Conservation (phyloP, 768 basidiomycete species). For the Suillus subluteus region DNA sequence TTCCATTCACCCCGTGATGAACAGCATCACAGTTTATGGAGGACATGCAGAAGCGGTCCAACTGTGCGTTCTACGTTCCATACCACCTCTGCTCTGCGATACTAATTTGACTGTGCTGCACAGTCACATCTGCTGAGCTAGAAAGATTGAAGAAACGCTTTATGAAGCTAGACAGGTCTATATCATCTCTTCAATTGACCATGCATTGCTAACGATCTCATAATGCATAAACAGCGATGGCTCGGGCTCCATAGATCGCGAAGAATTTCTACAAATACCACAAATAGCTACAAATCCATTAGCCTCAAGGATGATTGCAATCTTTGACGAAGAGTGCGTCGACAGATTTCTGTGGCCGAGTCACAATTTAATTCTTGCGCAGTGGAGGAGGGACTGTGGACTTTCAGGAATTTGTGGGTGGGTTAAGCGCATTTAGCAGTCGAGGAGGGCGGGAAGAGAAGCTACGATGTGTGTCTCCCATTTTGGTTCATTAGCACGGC, state of each 20-base stretch:
- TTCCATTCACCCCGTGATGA: conserved; percentile 14
- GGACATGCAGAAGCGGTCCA: conserved; percentile 96
- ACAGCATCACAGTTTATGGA: conserved; percentile 94
- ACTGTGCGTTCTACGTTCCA: conserved; percentile 69
- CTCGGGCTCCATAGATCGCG: conserved; percentile 96
- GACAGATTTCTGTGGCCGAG: conserved; percentile 13
- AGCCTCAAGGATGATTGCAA: conserved; percentile 97
- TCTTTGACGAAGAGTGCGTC: conserved; percentile 98
- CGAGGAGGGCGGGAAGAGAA: conserved; percentile 98
- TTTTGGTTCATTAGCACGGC: conserved; percentile 12
- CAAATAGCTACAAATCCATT: conserved; percentile 98
- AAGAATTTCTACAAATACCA: conserved; percentile 98
- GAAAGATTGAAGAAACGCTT: conserved; percentile 98
- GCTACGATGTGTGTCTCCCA: conserved; percentile 72
- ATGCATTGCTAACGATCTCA: conserved; percentile 4
- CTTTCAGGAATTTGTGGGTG: conserved; percentile 99
- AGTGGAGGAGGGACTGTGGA: conserved; percentile 99
- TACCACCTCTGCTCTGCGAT: conserved; percentile 8
- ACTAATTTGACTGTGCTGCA: conserved; percentile 16
- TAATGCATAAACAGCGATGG: conserved; percentile 68
- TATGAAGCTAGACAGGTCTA: conserved; percentile 94
- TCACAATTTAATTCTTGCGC: conserved; percentile 10
- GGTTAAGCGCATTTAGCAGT: conserved; percentile 96
- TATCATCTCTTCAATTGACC: conserved; percentile 3
- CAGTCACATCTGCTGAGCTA: conserved; percentile 94